Evolutionary conservation across 257 asterid genomes (phyloP), one percentile per base, ranked within the genome.

Genomic region (Lycium ferocissimum): DNA sequence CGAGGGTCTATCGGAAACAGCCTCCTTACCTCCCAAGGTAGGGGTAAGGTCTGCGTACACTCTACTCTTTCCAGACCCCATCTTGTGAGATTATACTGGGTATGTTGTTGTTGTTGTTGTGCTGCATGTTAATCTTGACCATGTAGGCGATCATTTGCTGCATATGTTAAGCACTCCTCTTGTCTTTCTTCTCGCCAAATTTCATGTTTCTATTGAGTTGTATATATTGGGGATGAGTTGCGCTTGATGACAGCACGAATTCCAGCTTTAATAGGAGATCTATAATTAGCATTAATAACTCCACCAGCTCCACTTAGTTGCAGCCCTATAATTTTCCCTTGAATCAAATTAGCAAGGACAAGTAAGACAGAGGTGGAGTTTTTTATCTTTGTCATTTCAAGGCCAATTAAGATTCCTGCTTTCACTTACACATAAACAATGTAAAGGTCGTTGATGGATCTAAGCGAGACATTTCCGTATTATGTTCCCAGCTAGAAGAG

Each of bases 171-270:
- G 22, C 61, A 49, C 45, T 49, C n/a, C 61, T 49, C 43, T 22
- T 47, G 40, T 73, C 45, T 49, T 75, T 49, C 3, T 47, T 75
- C 59, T 45, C n/a, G 0, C 81, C 81, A 75, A 12, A 22, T 75
- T 49, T 75, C 62, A 75, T 75, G 22, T 49, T 75, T 22, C 37
- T 75, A 49, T 75, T 49, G 62, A 75, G 45, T 49, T 75, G 62
- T 75, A 75, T 22, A 49, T 49, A 75, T 26, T 49, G 45, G 7
- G 45, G 3, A 75, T 75, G 80, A 73, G 37, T 22, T 73, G 80
- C n/a, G 6, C 80, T 73, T 0, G 80, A 73, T 45, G 80, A 47
- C 40, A 33, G 9, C n/a, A 12, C 8, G 6, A 65, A 65, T 26
- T 65, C 17, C 17, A 13, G 43, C 45, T 65, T 33, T 26, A 33